A percentile compares a stretch with the other conserved stretches of the same genome.
Conservation (phyloP, 73 alveolate species). For the Paramecium caudatum region DNA sequence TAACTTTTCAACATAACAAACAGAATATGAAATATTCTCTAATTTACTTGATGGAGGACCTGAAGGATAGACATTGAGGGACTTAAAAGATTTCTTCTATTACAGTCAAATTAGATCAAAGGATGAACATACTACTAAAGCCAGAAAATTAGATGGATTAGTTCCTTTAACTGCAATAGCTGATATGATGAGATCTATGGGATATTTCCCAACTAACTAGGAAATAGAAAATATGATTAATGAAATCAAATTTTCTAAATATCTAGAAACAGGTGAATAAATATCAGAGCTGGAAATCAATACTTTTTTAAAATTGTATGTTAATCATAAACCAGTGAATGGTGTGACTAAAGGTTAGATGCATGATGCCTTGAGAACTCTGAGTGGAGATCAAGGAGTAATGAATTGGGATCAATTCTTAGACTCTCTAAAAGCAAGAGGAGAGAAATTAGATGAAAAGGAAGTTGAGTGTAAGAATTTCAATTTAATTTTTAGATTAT, state of each 20-base stretch:
- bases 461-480: conserved; percentile 65
- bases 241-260: conserved; percentile 96
- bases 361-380: conserved; percentile 88
- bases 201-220: conserved; percentile 97
- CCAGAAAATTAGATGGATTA: conserved; percentile 96
- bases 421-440: conserved; percentile 57
- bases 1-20: conserved; percentile 93
- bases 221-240: conserved; percentile 97
- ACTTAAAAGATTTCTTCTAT: conserved; percentile 98
- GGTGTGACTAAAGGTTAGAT: conserved; percentile 95
- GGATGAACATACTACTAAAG: conserved; percentile 98
- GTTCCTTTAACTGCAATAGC: conserved; percentile 96
- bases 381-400: conserved; percentile 74
- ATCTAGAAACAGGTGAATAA: conserved; percentile 93
- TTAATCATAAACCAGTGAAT: conserved; percentile 98
- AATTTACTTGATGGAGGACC: conserved; percentile 98
- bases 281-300: conserved; percentile 93
- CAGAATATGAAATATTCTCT: conserved; percentile 95
- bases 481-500: neutral
- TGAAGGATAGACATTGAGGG: conserved; percentile 96
- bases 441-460: conserved; percentile 67
- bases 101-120: conserved; percentile 96
- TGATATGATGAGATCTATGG: conserved; percentile 97
- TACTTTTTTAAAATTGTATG: conserved; percentile 91
- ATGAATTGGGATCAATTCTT: conserved; percentile 87